A percentile compares a stretch with the other conserved stretches of the same genome.
These are phyloP conservation scores for Irpex sp. DNA, from an alignment of 1,284 basidiomycete genomes.

Conservation along the genomic window DNA sequence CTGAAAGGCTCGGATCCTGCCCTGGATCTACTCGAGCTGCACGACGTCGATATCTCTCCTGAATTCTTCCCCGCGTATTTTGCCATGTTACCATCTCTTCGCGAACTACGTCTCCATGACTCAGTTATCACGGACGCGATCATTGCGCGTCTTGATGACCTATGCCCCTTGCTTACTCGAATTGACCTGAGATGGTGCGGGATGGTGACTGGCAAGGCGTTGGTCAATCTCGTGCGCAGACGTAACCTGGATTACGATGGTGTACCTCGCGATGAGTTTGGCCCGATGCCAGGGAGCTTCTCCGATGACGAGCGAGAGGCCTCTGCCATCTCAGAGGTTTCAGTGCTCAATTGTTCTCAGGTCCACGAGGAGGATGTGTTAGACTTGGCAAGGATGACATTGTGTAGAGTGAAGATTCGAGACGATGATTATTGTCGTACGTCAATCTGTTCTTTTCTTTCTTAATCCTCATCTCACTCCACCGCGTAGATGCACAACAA, in stretches of 20 bases:
- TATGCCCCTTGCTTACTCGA: slow-evolving; percentile 44
- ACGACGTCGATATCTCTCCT: slow-evolving; percentile 48
- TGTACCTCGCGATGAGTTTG: neutral
- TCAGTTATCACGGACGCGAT: slow-evolving; percentile 54
- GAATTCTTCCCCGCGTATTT: slow-evolving; percentile 41
- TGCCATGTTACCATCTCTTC: slow-evolving; percentile 34
- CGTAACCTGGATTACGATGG: slow-evolving; percentile 23
- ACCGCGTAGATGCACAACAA: slow-evolving; percentile 4
- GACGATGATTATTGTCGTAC: slow-evolving; percentile 53
- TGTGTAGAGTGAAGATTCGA: slow-evolving; percentile 46
- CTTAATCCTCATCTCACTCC: neutral
- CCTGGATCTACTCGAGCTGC: slow-evolving; percentile 49
- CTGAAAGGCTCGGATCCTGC: slow-evolving; percentile 37
- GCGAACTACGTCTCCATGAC: slow-evolving; percentile 55
- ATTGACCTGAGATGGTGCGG: slow-evolving; percentile 64
- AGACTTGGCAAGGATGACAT: slow-evolving; percentile 42
- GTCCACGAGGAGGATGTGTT: slow-evolving; percentile 55
- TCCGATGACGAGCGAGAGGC: slow-evolving; percentile 11
- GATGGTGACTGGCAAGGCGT: slow-evolving; percentile 45
- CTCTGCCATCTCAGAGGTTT: slow-evolving; percentile 40
- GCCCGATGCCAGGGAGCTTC: neutral
- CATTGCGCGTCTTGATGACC: slow-evolving; percentile 35
- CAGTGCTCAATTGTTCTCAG: slow-evolving; percentile 55
- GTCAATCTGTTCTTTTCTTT: slow-evolving; percentile 19
- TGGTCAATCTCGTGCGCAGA: slow-evolving; percentile 47